phyloP scores from a whole-genome alignment of 1,284 basidiomycete species.

The Inonotus hispidus region DNA sequence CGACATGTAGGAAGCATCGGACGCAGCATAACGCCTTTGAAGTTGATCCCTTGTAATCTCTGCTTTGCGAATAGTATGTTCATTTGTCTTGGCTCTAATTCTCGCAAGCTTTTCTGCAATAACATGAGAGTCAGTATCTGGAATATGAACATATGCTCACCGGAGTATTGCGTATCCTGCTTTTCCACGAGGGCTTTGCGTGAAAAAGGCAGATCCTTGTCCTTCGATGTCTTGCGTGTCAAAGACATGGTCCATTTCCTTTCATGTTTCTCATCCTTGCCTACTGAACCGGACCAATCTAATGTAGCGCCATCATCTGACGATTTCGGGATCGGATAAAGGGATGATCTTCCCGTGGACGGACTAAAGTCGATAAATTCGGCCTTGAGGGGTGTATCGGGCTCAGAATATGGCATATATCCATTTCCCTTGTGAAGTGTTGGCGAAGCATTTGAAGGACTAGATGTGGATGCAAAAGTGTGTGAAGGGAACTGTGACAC shows the following conservation, averaged over 20 bases:
- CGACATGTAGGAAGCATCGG: constrained; percentile 36
- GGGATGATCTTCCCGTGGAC: constrained; percentile 40
- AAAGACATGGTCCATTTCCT: constrained; percentile 57
- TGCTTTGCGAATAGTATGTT: constrained; percentile 57
- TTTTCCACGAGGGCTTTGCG: constrained; percentile 41
- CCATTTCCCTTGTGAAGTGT: constrained; percentile 30
- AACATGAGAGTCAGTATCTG: constrained; percentile 5
- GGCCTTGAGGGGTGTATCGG: constrained; percentile 34
- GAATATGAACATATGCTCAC: constrained; percentile 28
- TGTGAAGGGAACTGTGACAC: constrained; percentile 31
- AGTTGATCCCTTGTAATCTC: constrained; percentile 62
- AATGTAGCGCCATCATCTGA: constrained; percentile 60
- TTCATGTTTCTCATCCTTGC: constrained; percentile 52
- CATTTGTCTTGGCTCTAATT: constrained; percentile 44
- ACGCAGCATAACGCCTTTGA: constrained; percentile 51
- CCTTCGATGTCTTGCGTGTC: constrained; percentile 54
- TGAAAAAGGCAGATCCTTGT: constrained; percentile 36
- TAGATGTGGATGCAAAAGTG: constrained; percentile 22
- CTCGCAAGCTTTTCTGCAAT: constrained; percentile 51
- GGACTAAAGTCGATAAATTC: constrained; percentile 61
- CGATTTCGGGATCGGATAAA: constrained; percentile 58
- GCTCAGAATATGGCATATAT: constrained; percentile 11
- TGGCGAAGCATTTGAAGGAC: constrained; percentile 27
- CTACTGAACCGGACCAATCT: constrained; percentile 54
- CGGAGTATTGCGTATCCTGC: constrained; percentile 43